phyloP scores from a whole-genome alignment of 306 rosid species.

The Pueraria montana region DNA sequence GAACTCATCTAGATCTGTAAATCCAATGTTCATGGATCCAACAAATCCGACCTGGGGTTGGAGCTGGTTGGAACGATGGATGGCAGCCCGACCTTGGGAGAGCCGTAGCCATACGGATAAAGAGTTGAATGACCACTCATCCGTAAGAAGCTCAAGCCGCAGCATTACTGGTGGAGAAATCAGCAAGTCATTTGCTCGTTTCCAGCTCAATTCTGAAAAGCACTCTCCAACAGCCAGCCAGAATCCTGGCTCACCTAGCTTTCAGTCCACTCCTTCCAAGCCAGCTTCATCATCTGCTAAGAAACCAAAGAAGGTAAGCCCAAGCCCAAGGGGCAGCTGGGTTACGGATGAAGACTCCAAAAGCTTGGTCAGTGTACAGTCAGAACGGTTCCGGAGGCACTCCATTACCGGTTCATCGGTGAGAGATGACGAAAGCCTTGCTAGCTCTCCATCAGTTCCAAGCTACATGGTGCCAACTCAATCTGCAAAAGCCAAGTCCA shows the following conservation, averaged over 20 bases:
- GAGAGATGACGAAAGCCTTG: conserved; percentile 84
- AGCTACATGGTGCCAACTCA: conserved; percentile 91
- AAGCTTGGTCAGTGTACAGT: conserved; percentile 75
- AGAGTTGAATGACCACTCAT: conserved; percentile 69
- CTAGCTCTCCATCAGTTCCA: conserved; percentile 76
- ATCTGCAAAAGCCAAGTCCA: conserved; percentile 90
- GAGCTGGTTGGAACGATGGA: conserved; percentile 99
- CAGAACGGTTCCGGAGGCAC: conserved; percentile 83
- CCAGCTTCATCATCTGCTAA: conserved; percentile 55
- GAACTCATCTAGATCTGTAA: conserved; percentile 72
- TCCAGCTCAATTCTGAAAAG: conserved; percentile 84
- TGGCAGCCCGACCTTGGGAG: conserved; percentile 88
- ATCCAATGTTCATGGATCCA: conserved; percentile 97
- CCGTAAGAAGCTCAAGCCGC: conserved; percentile 69
- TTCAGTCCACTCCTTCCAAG: conserved; percentile 77
- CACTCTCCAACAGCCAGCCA: conserved; percentile 86
- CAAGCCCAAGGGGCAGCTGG: conserved; percentile 73
- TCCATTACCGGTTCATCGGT: conserved; percentile 72
- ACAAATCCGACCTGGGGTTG: conserved; percentile 97
- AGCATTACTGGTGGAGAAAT: conserved; percentile 79
- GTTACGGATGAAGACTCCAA: conserved; percentile 72
- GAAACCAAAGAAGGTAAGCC: conserved; percentile 75
- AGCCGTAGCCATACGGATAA: conserved; percentile 61
- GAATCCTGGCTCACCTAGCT: conserved; percentile 62
- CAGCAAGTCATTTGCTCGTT: conserved; percentile 88